A percentile compares a stretch with the other conserved stretches of the same genome.
Conservation (phyloP, 805 yeast species). For the Ogataea wickerhamii region DNA sequence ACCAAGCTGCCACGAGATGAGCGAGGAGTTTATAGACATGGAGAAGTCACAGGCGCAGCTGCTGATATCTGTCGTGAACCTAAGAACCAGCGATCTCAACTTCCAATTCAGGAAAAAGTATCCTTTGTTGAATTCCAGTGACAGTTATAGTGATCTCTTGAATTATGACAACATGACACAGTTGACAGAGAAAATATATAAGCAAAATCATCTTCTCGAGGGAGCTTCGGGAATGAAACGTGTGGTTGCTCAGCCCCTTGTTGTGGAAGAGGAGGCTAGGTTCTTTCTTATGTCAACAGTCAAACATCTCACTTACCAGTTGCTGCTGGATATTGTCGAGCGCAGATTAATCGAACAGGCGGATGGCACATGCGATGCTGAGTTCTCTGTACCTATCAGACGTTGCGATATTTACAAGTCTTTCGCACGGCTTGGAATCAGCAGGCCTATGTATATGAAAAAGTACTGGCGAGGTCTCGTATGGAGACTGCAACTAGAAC, state of each 20-base stretch:
- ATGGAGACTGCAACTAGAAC: slow-evolving; percentile 11
- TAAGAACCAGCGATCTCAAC: slow-evolving; percentile 12
- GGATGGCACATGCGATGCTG: background rate
- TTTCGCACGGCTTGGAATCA: slow-evolving; percentile 2
- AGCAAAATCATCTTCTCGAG: slow-evolving; percentile 8
- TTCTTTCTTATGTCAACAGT: slow-evolving; percentile 11
- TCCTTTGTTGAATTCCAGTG: slow-evolving; percentile 5
- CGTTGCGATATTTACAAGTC: slow-evolving; percentile 12
- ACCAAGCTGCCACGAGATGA: slow-evolving; percentile 53
- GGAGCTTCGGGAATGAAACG: slow-evolving; percentile 7
- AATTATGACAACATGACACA: slow-evolving; percentile 11
- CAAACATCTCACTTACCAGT: slow-evolving; percentile 13
- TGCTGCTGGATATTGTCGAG: slow-evolving; percentile 14
- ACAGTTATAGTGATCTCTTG: slow-evolving; percentile 12
- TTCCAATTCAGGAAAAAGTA: slow-evolving; percentile 12
- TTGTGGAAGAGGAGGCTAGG: slow-evolving; percentile 10
- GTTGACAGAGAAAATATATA: slow-evolving; percentile 13
- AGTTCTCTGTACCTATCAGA: slow-evolving; percentile 3
- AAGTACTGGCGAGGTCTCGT: slow-evolving; percentile 21
- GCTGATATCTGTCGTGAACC: slow-evolving; percentile 9
- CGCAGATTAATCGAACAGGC: slow-evolving; percentile 5
- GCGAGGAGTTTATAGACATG: slow-evolving; percentile 37
- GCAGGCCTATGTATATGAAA: slow-evolving; percentile 10
- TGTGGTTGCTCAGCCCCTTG: slow-evolving; percentile 10
- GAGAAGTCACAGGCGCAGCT: slow-evolving; percentile 37